Percentiles rank a stretch among this genome's conserved stretches.
Conservation (phyloP, 1,284 basidiomycete genomes). For the Athelia psychrophila region DNA sequence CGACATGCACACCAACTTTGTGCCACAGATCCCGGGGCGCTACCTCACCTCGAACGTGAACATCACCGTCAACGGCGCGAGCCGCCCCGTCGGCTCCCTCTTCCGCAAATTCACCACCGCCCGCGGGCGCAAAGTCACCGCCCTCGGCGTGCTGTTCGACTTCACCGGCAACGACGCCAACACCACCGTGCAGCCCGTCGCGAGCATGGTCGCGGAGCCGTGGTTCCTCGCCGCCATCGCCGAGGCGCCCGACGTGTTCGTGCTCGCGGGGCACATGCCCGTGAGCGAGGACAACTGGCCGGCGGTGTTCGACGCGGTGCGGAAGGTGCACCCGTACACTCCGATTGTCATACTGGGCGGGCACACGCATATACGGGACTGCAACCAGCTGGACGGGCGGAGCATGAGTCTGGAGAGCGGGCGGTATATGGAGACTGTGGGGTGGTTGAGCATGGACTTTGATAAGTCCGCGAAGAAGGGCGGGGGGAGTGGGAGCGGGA, state of each 20-base stretch:
- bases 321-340: constrained; percentile 65
- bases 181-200: constrained; percentile 73
- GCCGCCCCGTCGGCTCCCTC: constrained; percentile 64
- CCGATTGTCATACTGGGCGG: constrained; percentile 83
- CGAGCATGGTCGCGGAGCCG: constrained; percentile 70
- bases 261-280: constrained; percentile 76
- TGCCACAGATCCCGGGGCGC: constrained; percentile 66
- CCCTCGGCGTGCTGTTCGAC: constrained; percentile 79
- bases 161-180: constrained; percentile 65
- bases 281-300: constrained; percentile 65
- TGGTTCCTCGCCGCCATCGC: constrained; percentile 79
- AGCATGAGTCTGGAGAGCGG: constrained; percentile 78
- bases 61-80: constrained; percentile 66
- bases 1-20: constrained; percentile 73
- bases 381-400: constrained; percentile 59
- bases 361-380: constrained; percentile 80
- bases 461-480: not conserved
- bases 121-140: constrained; percentile 63
- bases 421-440: constrained; percentile 86
- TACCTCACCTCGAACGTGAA: constrained; percentile 86
- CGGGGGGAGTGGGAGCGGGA: constrained; percentile 33
- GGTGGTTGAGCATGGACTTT: constrained; percentile 35
- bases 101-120: constrained; percentile 58
- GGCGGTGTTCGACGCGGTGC: constrained; percentile 70
- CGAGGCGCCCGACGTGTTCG: constrained; percentile 81